phyloP scores from a whole-genome alignment of 129 eudicot genomes.

The Scalesia atractyloides region DNA sequence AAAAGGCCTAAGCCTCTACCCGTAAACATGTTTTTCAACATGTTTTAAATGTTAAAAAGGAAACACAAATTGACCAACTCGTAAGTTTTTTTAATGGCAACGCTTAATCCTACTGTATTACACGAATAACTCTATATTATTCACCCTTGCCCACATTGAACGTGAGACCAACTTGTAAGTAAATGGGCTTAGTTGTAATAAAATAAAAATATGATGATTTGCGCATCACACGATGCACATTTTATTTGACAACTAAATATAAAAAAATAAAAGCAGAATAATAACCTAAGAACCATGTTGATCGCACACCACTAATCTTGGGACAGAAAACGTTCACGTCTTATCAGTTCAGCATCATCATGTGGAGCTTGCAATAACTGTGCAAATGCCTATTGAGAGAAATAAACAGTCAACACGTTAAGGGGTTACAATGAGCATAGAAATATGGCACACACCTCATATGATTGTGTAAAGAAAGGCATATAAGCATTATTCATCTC shows the following conservation, averaged over 20 bases:
- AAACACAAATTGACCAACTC: neutral
- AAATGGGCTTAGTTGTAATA: neutral
- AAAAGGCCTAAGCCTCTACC: no score
- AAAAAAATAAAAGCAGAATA: neutral
- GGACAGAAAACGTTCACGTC: constrained; percentile 82
- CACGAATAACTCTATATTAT: no score
- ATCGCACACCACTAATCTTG: constrained; percentile 95
- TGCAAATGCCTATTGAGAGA: constrained; percentile 66
- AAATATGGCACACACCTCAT: neutral
- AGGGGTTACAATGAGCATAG: neutral
- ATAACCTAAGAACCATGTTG: constrained; percentile 96
- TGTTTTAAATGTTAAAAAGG: neutral
- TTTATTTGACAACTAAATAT: neutral
- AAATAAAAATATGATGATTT: neutral
- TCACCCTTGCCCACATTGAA: no score
- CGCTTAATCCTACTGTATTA: no score
- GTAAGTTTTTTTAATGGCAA: no score
- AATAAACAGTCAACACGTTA: neutral
- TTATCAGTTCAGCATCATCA: constrained; percentile 67
- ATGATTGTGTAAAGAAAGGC: neutral
- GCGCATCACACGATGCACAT: neutral
- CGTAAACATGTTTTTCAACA: neutral
- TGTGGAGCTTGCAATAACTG: constrained; percentile 76
- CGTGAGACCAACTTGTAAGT: neutral
- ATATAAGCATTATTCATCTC: neutral